A percentile compares a stretch with the other conserved stretches of the same genome.
These are phyloP conservation scores for Volvox carteri DNA, from an alignment of 163 green algal genomes.

Conservation along the genomic window DNA sequence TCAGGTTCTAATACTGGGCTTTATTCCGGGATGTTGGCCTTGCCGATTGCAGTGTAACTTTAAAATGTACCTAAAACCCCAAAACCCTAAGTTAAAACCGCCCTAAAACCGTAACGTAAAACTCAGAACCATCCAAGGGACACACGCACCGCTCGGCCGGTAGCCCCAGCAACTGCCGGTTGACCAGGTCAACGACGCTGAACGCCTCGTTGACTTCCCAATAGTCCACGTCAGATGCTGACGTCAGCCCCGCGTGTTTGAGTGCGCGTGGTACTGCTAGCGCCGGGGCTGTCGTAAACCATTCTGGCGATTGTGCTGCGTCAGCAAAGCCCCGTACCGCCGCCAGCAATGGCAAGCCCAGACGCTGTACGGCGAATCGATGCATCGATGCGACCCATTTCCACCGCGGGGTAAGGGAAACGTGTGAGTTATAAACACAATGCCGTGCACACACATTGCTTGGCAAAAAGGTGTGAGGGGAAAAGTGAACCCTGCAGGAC, in stretches of 20 bases:
- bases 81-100: too few relatives aligned
- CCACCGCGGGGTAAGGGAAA: not conserved
- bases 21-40: too few relatives aligned
- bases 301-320: slow-evolving; percentile 81
- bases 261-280: slow-evolving; percentile 74
- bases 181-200: slow-evolving; percentile 91
- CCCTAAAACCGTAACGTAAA: too few relatives aligned
- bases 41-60: too few relatives aligned
- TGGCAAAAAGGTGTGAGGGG: not conserved
- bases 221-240: not conserved
- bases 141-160: slow-evolving; percentile 23
- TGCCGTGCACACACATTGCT: not conserved
- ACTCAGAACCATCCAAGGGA: not conserved
- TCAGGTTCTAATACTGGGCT: too few relatives aligned
- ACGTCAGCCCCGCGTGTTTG: slow-evolving; percentile 58
- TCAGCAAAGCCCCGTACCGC: slow-evolving; percentile 83
- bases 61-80: too few relatives aligned
- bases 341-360: slow-evolving; percentile 75
- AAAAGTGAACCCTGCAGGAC: not conserved
- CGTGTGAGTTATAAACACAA: not conserved
- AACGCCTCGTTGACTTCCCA: slow-evolving; percentile 94
- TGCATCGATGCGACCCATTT: not conserved
- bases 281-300: slow-evolving; percentile 89
- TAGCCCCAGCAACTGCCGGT: slow-evolving; percentile 85
- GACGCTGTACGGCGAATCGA: slow-evolving; percentile 3